These are phyloP conservation scores for Fusarium sulawesiense DNA, from an alignment of 2,329 filamentous ascomycete species.

Conservation along the genomic window DNA sequence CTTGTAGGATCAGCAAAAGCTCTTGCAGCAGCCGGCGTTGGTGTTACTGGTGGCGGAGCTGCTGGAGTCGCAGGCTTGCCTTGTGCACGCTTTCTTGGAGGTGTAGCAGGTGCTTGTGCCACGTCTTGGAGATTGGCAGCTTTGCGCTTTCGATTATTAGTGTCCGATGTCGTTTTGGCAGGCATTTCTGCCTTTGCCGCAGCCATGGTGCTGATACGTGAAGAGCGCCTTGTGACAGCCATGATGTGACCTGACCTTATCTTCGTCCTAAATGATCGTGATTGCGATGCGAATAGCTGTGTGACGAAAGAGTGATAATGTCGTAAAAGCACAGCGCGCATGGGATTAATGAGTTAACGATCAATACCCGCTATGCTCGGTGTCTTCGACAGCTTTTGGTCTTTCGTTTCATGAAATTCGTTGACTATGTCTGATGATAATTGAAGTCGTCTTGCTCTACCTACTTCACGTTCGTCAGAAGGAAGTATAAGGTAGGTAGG, in stretches of 20 bases:
- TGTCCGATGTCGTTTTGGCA: slow-evolving; percentile 37
- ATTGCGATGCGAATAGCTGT: slow-evolving; percentile 20
- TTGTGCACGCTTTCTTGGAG: slow-evolving; percentile 49
- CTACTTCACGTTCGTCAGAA: slow-evolving; percentile 25
- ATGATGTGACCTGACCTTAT: slow-evolving; percentile 38
- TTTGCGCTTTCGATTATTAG: slow-evolving; percentile 52
- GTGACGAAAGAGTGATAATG: neutral
- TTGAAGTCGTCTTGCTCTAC: slow-evolving; percentile 3
- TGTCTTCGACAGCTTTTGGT: neutral
- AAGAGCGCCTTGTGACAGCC: slow-evolving; percentile 54
- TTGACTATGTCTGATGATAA: neutral
- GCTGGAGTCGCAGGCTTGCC: slow-evolving; percentile 31
- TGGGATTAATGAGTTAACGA: slow-evolving; percentile 7
- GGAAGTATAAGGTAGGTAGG: neutral
- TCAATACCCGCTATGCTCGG: neutral
- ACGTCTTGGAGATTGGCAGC: slow-evolving; percentile 39
- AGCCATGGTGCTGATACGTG: slow-evolving; percentile 53
- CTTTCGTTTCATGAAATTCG: neutral
- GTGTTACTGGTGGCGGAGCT: slow-evolving; percentile 56
- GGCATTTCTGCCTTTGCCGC: slow-evolving; percentile 30
- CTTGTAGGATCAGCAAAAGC: slow-evolving; percentile 52
- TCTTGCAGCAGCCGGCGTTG: slow-evolving; percentile 58
- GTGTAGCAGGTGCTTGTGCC: slow-evolving; percentile 45
- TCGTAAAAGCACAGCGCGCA: slow-evolving; percentile 23
- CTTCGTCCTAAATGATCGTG: neutral